A percentile compares a stretch with the other conserved stretches of the same genome.
These are phyloP conservation scores for Paradendryphiella salina DNA, from an alignment of 2,329 filamentous ascomycete species.

Conservation along the genomic window DNA sequence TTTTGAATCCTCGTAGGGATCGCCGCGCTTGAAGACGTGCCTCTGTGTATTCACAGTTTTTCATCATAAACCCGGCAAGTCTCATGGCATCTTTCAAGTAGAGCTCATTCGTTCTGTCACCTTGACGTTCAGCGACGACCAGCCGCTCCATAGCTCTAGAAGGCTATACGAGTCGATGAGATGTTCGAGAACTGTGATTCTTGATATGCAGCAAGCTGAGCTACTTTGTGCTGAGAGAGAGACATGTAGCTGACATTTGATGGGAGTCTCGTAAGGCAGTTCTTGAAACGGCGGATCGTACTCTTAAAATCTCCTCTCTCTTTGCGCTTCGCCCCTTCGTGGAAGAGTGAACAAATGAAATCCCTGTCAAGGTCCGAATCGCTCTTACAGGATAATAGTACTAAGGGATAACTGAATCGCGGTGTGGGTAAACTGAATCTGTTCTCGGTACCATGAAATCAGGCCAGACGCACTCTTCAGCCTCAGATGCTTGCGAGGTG, in stretches of 20 bases:
- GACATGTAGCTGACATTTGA: conserved; percentile 14
- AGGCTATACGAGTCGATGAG: conserved; percentile 19
- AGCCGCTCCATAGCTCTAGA: conserved; percentile 17
- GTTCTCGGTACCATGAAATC: conserved; percentile 23
- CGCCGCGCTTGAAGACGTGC: conserved; percentile 26
- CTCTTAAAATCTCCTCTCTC: conserved; percentile 17
- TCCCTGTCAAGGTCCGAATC: conserved; percentile 27
- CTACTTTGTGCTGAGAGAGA: conserved; percentile 12
- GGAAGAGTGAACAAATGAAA: conserved; percentile 22
- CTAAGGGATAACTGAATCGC: conserved; percentile 29
- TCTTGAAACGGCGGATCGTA: conserved; percentile 21
- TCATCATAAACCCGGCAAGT: conserved; percentile 22
- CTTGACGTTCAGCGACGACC: conserved; percentile 22
- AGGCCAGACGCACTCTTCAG: conserved; percentile 23
- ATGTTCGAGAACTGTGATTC: conserved; percentile 14
- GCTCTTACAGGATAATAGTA: conserved; percentile 31
- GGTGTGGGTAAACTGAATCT: conserved; percentile 29
- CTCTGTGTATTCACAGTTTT: conserved; percentile 22
- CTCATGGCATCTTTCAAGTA: conserved; percentile 22
- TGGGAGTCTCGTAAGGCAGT: conserved; percentile 20
- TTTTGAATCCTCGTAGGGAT: conserved; percentile 24
- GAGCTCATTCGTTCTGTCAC: conserved; percentile 20
- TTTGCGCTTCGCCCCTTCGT: conserved; percentile 20
- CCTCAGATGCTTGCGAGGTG: conserved; percentile 24
- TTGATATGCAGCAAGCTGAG: conserved; percentile 13